Base-by-base conservation (phyloP, 1,284 basidiomycete species). In the Trichosporon sp. region DNA sequence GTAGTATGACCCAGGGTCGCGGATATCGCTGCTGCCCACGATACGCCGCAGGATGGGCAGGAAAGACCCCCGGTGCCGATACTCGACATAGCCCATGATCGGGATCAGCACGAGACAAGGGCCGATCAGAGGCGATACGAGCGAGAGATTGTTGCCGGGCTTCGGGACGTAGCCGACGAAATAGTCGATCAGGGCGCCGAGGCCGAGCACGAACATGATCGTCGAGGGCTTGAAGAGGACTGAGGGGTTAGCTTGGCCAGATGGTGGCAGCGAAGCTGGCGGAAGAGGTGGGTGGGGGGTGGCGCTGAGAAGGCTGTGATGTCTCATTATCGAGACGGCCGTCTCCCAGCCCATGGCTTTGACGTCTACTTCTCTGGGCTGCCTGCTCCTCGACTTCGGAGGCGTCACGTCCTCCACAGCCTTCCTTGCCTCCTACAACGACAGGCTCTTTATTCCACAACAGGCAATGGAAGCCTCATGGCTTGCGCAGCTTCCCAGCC, bases 81-180 rank as follows among this genome's bases (percentile, higher is more conserved):
- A 91, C 74, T 92, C 90, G 56, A 88, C 81, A 21, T 81, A 77
- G 69, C 86, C 86, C 78, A 92, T 83, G 14, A 90, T 71, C 0
- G 88, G 88, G 19, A 90, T 83, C 1, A 85, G 84, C 37, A 84
- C 79, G 9, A 85, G 81, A 10, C 85, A 88, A 69, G 90, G 86
- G 4, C 86, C 86, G 19, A 89, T 87, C 13, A 90, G 52, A 0
- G 87, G 86, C 19, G 80, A 77, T 10, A 91, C 73, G 74, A 85
- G 88, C 31, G 85, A 83, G 54, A 85, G 62, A 32, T 77, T 69
- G 23, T 74, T 63, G 54, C 75, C 79, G 1, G 62, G 29, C 8
- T 52, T n/a, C 0, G 89, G 88, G 86, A 86, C 87, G 86, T 86
- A 88, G n/a, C 83, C 67, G 82, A 89, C 81, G 58, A 81, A 74